These are phyloP conservation scores for Xylaria bambusicola DNA, from an alignment of 495 filamentous ascomycete species.

Conservation along the genomic window DNA sequence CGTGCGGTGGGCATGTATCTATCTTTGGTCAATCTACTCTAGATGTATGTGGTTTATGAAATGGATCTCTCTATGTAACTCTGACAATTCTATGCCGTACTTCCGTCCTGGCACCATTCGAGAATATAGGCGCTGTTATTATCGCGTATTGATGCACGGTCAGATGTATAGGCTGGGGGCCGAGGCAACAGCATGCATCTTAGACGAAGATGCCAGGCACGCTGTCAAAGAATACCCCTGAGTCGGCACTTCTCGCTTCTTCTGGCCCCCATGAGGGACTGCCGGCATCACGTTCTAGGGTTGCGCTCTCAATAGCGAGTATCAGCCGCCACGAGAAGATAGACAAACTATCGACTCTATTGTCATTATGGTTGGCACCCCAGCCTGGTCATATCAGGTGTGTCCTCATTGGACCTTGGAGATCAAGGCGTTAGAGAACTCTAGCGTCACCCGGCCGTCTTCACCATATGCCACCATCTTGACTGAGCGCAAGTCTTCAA, in stretches of 20 bases:
- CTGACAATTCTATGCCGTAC: slow-evolving; percentile 4
- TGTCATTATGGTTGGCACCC: background rate
- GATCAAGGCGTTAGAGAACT: slow-evolving; percentile 46
- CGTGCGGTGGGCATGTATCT: slow-evolving; percentile 1
- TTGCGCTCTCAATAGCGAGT: background rate
- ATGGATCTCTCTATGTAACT: slow-evolving; percentile 2
- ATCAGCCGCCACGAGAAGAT: slow-evolving; percentile 3
- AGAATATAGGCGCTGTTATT: background rate
- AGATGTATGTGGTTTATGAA: background rate
- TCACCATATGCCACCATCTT: slow-evolving; percentile 49
- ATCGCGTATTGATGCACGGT: background rate
- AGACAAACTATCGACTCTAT: slow-evolving; percentile 15
- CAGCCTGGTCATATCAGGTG: background rate
- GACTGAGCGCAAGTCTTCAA: slow-evolving; percentile 76
- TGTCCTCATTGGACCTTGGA: background rate
- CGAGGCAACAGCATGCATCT: slow-evolving; percentile 1
- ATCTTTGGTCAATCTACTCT: background rate
- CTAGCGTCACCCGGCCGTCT: slow-evolving; percentile 53
- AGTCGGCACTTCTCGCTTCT: background rate
- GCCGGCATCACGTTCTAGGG: background rate
- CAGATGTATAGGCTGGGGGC: slow-evolving; percentile 12
- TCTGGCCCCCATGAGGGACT: background rate
- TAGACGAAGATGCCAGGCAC: background rate
- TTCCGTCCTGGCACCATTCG: background rate
- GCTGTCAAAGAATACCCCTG: background rate